Conservation (phyloP, 495 filamentous ascomycete genomes). For the Penicillium canariense region DNA sequence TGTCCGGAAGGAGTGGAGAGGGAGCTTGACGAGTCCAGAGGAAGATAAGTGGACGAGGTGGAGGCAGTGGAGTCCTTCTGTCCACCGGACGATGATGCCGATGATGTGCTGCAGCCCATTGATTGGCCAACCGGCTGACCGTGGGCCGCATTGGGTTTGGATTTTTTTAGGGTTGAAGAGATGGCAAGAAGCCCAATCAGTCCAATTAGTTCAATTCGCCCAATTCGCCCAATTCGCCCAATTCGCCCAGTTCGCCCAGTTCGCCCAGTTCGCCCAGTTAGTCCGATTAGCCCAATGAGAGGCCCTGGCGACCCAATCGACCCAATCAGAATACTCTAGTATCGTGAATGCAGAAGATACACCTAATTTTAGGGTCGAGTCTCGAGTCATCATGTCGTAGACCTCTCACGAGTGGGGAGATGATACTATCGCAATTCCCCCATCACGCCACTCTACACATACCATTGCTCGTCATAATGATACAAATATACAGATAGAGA, state of each 20-base stretch:
- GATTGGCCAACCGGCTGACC: conserved; percentile 5
- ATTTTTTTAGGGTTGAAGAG: no score
- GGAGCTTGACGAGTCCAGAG: background rate
- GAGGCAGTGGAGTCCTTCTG: no score
- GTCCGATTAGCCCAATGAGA: no score
- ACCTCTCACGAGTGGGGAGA: background rate
- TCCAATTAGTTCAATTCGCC: no score
- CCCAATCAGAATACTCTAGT: no score
- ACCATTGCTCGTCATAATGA: background rate
- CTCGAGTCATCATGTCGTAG: background rate
- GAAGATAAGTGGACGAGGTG: background rate
- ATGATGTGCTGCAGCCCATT: background rate
- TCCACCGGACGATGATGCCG: conserved; percentile 5
- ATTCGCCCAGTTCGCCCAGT: no score
- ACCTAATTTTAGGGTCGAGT: no score
- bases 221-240: no score
- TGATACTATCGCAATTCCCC: background rate
- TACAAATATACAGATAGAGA: background rate
- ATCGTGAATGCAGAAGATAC: no score
- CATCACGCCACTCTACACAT: background rate
- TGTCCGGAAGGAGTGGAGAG: background rate
- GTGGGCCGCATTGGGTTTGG: conserved; percentile 9
- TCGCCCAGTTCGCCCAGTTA: no score
- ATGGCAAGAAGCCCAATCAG: no score
- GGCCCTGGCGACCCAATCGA: no score